Evolutionary conservation across 2,329 filamentous ascomycete species (phyloP).

Genomic region (Eutypella sp.): DNA sequence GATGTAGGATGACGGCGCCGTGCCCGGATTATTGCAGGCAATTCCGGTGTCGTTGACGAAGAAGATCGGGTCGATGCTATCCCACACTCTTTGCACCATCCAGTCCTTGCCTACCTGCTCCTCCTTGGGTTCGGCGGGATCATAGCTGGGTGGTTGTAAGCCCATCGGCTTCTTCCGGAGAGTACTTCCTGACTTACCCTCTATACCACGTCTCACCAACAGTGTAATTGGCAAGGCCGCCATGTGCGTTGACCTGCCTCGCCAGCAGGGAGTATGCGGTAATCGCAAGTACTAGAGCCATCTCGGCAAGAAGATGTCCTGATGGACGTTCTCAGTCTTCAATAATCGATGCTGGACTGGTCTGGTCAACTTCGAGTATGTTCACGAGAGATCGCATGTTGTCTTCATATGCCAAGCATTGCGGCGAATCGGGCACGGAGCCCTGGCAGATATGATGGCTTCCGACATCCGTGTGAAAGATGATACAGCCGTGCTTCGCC

Average conservation of each 20-base stretch:
- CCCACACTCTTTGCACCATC: constrained; percentile 34
- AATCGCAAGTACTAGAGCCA: constrained; percentile 6
- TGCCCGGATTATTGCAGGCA: constrained; percentile 33
- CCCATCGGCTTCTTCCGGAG: not conserved
- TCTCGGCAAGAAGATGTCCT: constrained; percentile 1
- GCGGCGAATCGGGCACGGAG: not conserved
- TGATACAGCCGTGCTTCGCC: not conserved
- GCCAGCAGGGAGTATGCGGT: constrained; percentile 9
- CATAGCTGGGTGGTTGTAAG: constrained; percentile 23
- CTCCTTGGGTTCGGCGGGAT: constrained; percentile 24
- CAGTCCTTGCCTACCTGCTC: constrained; percentile 32
- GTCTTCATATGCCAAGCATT: constrained; percentile 1
- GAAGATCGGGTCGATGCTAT: constrained; percentile 34
- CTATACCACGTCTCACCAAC: constrained; percentile 36
- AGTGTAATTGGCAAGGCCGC: constrained; percentile 35
- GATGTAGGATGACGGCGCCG: constrained; percentile 30
- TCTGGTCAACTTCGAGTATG: not conserved
- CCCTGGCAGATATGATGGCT: not conserved
- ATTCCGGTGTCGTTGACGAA: constrained; percentile 26
- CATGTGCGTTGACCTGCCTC: constrained; percentile 24
- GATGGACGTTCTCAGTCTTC: not conserved
- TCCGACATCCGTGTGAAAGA: no score
- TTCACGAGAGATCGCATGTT: not conserved
- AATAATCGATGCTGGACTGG: not conserved
- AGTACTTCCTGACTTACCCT: constrained; percentile 28